Base-by-base conservation (phyloP, 2,329 filamentous ascomycete species). In the Colletotrichum sp. region DNA sequence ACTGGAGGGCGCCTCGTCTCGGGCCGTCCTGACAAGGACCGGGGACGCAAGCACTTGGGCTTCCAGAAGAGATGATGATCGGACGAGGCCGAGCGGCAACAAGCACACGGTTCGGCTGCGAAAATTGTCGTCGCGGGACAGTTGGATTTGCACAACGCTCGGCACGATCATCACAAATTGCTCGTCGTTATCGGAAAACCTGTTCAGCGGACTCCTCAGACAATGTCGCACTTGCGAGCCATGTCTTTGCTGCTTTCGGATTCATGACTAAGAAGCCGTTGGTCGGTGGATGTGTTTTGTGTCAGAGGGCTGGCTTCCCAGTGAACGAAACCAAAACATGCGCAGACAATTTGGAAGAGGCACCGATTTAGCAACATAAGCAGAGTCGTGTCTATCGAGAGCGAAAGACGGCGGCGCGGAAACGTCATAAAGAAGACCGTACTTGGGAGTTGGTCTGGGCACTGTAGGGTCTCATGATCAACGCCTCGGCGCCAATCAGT, bases 11-110 rank as follows among this genome's bases (percentile, higher is more conserved):
- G 44, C 60, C 63, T 76, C 70, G 59, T 74, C 48, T 76, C 74
- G 74, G 74, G 57, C 74, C 74, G 74, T 28, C 65, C 59, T 65
- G 68, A 74, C 74, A 74, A 72, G 74, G 70, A 74, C 71, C 70
- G 25, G 70, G 74, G 59, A 28, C 30, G 57, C 12, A 65, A 59
- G 39, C 44, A 22, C 44, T 52, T 52, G 44, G 34, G 13, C 61
- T 68, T 64, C 64, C 25, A 65, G 32, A 65, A 59, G 44, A 48
- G 36, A 57, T 11, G 44, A 34, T 19, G 34, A 65, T 73, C 70
- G 65, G 64, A 75, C 44, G 64, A 73, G 44, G 16, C 63, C 63
- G 55, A 63, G 55, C 61, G 27, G 16, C 28, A 64, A 25, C 60
- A 30, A 32, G 28, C 27, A 61, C 12, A 61, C 28, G 57, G 59